These are phyloP conservation scores for Didymella sp. DNA, from an alignment of 2,329 filamentous ascomycete species.

Conservation along the genomic window DNA sequence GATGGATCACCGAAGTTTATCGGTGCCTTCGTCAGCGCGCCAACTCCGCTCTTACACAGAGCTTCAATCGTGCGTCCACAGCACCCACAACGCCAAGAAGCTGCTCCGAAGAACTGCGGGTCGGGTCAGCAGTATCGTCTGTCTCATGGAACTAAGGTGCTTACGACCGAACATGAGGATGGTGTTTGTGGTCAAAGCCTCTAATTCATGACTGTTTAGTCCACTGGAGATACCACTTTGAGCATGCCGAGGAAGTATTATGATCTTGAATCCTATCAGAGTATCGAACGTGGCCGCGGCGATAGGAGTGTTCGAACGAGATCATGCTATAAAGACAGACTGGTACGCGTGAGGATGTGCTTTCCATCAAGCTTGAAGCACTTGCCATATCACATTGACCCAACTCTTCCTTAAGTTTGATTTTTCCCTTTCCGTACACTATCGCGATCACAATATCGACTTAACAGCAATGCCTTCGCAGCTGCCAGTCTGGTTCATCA, in stretches of 20 bases:
- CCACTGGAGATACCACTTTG: background rate
- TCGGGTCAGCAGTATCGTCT: background rate
- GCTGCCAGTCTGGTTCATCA: constrained; percentile 58
- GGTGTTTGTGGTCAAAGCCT: background rate
- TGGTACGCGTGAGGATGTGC: background rate
- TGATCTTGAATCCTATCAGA: background rate
- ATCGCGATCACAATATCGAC: background rate
- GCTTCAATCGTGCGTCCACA: background rate
- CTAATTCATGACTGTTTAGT: background rate
- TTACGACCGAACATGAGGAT: background rate
- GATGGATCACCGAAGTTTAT: constrained; percentile 1
- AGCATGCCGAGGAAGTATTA: background rate
- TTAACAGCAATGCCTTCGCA: constrained; percentile 16
- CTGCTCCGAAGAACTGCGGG: constrained; percentile 2
- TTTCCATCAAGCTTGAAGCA: background rate
- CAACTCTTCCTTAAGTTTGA: background rate
- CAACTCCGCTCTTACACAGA: constrained; percentile 2
- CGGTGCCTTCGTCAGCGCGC: background rate
- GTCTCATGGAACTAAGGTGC: background rate
- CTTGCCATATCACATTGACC: background rate
- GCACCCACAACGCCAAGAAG: background rate
- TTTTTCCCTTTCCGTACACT: background rate
- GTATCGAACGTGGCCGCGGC: background rate
- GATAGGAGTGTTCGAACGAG: background rate
- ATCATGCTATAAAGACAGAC: constrained; percentile 3